phyloP scores from a whole-genome alignment of 1,284 basidiomycete species.

The Tylopilus orsonianus region DNA sequence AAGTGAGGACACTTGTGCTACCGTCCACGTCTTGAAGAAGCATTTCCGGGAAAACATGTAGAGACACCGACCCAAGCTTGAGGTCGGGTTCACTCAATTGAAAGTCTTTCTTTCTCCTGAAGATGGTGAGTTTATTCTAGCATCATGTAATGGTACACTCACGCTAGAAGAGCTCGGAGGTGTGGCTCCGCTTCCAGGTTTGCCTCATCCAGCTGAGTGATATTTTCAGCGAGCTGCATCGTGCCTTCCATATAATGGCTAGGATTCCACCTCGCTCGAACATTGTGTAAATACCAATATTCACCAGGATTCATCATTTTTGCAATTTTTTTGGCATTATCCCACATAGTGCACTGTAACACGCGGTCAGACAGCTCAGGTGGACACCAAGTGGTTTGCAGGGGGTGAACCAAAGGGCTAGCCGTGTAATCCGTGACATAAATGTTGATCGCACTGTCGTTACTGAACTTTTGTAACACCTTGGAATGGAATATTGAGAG shows the following conservation, averaged over 20 bases:
- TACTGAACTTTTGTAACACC: constrained; percentile 48
- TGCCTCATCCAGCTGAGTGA: constrained; percentile 42
- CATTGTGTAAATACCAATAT: constrained; percentile 57
- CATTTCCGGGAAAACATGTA: constrained; percentile 42
- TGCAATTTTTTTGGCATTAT: constrained; percentile 42
- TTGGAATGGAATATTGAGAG: constrained; percentile 24
- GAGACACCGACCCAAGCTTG: constrained; percentile 20
- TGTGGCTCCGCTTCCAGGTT: constrained; percentile 38
- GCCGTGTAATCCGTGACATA: constrained; percentile 70
- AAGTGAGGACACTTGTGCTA: constrained; percentile 48
- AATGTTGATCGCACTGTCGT: constrained; percentile 44
- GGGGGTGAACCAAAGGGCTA: constrained; percentile 35
- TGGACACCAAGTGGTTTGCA: constrained; percentile 49
- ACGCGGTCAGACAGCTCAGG: constrained; percentile 42
- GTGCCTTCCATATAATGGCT: constrained; percentile 54
- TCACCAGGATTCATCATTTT: constrained; percentile 47
- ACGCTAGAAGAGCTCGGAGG: constrained; percentile 55
- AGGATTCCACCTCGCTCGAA: constrained; percentile 42
- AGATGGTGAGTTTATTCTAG: constrained; percentile 7
- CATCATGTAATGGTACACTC: constrained; percentile 23
- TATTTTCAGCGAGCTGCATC: constrained; percentile 45
- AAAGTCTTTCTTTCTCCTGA: constrained; percentile 57
- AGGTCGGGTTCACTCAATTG: constrained; percentile 28
- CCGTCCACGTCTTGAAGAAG: constrained; percentile 47
- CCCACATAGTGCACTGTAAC: constrained; percentile 60